These are phyloP conservation scores for Coemansia sp. DNA, from an alignment of 192 early-diverging fungal species.

Conservation along the genomic window DNA sequence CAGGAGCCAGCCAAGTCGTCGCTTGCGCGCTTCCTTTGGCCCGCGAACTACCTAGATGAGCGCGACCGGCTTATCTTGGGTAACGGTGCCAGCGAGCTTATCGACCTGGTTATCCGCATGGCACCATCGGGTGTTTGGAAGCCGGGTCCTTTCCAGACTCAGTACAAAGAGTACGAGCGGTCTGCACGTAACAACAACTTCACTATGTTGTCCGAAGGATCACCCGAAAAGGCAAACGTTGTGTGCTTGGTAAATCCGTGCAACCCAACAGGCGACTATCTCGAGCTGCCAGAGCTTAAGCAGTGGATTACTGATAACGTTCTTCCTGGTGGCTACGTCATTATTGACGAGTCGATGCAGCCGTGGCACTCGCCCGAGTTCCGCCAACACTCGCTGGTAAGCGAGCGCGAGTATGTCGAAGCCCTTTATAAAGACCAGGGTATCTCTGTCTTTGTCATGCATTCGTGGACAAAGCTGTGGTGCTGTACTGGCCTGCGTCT, in stretches of 20 bases:
- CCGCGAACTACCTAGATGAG: conserved; percentile 55
- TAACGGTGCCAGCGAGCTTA: conserved; percentile 88
- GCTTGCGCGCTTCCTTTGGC: conserved; percentile 79
- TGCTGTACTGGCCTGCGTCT: conserved; percentile 87
- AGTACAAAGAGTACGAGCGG: conserved; percentile 91
- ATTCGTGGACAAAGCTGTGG: conserved; percentile 95
- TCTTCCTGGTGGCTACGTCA: conserved; percentile 71
- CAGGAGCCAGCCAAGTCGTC: conserved; percentile 87
- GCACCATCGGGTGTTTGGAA: conserved; percentile 79
- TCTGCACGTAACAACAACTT: conserved; percentile 75
- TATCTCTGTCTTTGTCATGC: conserved; percentile 82
- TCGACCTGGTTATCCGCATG: conserved; percentile 81
- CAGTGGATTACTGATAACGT: conserved; percentile 74
- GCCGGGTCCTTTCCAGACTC: conserved; percentile 76
- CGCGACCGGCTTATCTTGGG: conserved; percentile 72
- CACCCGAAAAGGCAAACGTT: conserved; percentile 62
- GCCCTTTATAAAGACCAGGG: conserved; percentile 60
- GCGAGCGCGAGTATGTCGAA: conserved; percentile 65
- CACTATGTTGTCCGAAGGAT: conserved; percentile 59
- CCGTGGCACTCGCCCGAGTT: conserved; percentile 84
- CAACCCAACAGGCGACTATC: conserved; percentile 89
- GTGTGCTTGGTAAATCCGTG: conserved; percentile 89
- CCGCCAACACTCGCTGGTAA: conserved; percentile 77
- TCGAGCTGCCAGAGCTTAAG: conserved; percentile 70
- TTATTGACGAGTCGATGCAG: conserved; percentile 94